Conservation (phyloP, 805 yeast species). For the Torulaspora maleeae region DNA sequence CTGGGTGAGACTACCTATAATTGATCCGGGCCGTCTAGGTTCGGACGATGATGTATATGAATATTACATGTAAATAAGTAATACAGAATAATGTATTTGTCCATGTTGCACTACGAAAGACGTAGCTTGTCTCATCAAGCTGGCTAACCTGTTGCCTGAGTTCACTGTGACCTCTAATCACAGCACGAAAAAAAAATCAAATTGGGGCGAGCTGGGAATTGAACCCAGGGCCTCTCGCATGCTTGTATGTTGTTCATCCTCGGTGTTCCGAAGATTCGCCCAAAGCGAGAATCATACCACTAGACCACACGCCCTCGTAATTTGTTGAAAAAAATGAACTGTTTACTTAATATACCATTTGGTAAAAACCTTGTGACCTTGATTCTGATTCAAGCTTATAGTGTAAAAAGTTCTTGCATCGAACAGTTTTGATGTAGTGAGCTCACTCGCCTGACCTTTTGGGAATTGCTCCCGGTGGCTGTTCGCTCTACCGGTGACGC, state of each 20-base stretch:
- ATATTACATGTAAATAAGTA: conserved; percentile 11
- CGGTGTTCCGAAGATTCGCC: conserved; percentile 19
- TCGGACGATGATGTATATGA: conserved; percentile 1
- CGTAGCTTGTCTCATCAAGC: not conserved
- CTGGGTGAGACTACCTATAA: not conserved
- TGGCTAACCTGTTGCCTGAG: not conserved
- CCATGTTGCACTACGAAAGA: not conserved
- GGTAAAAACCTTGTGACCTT: no score
- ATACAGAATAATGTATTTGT: conserved; percentile 3
- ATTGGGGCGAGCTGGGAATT: conserved; percentile 43
- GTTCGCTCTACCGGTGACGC: no score
- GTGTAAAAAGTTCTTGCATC: no score
- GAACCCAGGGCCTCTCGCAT: conserved; percentile 56
- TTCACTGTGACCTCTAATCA: no score
- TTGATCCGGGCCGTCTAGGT: not conserved
- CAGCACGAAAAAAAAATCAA: conserved; percentile 16
- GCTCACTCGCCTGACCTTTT: no score
- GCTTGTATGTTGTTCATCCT: conserved; percentile 15
- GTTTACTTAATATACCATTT: no score
- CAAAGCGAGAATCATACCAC: conserved; percentile 36
- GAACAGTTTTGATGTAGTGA: no score
- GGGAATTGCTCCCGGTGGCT: no score
- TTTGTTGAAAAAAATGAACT: not conserved
- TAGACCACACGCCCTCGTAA: conserved; percentile 32
- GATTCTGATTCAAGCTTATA: no score